phyloP scores from a whole-genome alignment of 2,329 filamentous ascomycete genomes.

The Corinectria fuckeliana region DNA sequence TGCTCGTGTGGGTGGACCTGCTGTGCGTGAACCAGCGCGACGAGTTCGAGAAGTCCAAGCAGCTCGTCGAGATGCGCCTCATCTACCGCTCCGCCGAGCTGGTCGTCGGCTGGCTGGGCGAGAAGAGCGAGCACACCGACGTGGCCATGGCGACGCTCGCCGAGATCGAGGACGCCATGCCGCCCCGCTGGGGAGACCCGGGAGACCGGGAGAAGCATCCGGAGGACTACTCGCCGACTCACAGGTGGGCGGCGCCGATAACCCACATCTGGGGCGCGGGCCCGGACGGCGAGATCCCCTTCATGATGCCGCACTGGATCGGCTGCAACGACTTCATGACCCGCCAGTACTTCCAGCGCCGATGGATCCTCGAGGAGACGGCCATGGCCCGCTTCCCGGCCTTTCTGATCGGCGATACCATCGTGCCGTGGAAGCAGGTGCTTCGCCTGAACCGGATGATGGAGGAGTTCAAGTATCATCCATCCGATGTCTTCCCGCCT shows the following conservation, averaged over 20 bases:
- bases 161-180: conserved; percentile 41
- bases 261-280: conserved; percentile 30
- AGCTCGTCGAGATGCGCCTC: conserved; percentile 38
- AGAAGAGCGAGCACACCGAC: conserved; percentile 39
- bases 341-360: conserved; percentile 44
- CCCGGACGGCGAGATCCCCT: conserved; percentile 31
- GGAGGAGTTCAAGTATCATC: conserved; percentile 45
- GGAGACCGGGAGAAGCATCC: conserved; percentile 43
- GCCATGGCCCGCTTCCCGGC: conserved; percentile 41
- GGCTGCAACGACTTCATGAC: conserved; percentile 39
- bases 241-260: conserved; percentile 41
- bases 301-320: conserved; percentile 32
- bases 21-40: conserved; percentile 41
- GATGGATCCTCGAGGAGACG: conserved; percentile 47
- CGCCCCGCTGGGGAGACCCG: conserved; percentile 42
- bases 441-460: conserved; percentile 43
- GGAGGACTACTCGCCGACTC: conserved; percentile 42
- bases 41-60: conserved; percentile 37
- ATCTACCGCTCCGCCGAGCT: conserved; percentile 41
- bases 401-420: conserved; percentile 44
- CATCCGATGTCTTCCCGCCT: conserved; percentile 40
- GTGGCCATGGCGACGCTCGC: conserved; percentile 35
- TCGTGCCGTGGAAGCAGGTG: conserved; percentile 46
- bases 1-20: conserved; percentile 43
- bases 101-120: conserved; percentile 44